Conservation (phyloP, 352 stramenopile species). For the Globisporangium acanthophoron region DNA sequence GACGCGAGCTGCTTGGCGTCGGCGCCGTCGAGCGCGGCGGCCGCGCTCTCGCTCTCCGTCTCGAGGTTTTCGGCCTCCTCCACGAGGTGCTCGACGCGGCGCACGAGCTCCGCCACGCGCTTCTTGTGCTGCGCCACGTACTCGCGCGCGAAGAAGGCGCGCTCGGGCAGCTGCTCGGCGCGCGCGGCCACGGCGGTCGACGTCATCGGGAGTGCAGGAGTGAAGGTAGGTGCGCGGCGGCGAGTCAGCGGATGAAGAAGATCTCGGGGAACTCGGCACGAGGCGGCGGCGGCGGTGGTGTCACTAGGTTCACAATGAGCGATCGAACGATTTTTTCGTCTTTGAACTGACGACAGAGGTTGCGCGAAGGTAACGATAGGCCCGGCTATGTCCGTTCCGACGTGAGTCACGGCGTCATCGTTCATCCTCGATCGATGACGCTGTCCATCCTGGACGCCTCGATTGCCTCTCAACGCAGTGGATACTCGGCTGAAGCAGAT, state of each 20-base stretch:
- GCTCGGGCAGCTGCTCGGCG: conserved; percentile 38
- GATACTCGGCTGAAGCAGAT: no score
- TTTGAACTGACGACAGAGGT: background rate
- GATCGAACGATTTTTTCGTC: no score
- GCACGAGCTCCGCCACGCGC: conserved; percentile 52
- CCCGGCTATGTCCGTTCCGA: no score
- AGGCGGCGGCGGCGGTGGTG: no score
- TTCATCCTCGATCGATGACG: no score
- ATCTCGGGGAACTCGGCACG: background rate
- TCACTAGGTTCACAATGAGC: no score
- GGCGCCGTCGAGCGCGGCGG: background rate
- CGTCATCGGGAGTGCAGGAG: background rate
- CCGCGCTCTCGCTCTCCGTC: conserved; percentile 35
- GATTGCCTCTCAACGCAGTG: no score
- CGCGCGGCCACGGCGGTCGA: conserved; percentile 8
- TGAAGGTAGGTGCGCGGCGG: background rate
- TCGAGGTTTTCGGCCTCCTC: conserved; percentile 58
- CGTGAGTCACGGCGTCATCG: no score
- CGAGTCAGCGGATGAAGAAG: background rate
- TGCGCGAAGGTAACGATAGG: background rate
- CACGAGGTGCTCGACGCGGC: conserved; percentile 48
- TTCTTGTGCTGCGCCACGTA: conserved; percentile 57
- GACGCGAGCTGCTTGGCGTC: conserved; percentile 32
- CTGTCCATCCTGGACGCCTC: no score
- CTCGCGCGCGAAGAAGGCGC: conserved; percentile 44